Base-by-base conservation (phyloP, 179 eudicot species). In the Silene coronaria region DNA sequence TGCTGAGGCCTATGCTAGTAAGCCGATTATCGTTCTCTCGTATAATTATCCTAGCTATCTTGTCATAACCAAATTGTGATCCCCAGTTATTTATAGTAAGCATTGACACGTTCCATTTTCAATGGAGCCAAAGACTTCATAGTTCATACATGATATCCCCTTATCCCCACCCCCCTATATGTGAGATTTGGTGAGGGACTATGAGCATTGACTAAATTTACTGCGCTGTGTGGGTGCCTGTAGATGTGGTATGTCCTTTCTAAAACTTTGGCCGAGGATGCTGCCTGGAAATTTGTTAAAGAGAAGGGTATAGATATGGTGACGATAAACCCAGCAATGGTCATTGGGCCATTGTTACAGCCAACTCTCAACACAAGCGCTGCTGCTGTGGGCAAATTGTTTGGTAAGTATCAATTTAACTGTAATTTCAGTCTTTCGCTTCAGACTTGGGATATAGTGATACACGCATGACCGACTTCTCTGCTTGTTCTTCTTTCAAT, bases 231-330 rank as follows among this genome's bases (percentile, higher is more conserved):
- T 38, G 38, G 48, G n/a, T 23, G 34, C 32, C 10, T 77, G 9
- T 67, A 84, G 84, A 21, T 70, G 80, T 88, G 91, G 91, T 88
- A 88, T 77, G 68, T 83, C 16, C 87, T 88, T n/a, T 88, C 91
- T 3, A 88, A 86, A 79, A 88, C 89, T 36, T 76, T 88, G 81
- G 89, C 91, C 6, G 89, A 88, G 77, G 91, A 88, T 23, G 87
- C 89, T 71, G 91, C 89, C 21, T 88, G 91, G 91, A 85, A 85
- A 53, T 85, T 86, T 79, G 89, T 79, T 19, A 86, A 85, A 59
- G 88, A 88, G 71, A 88, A 85, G 82, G 84, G 86, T 59, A 81
- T 88, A 63, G 88, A 86, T 69, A 81, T 88, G 89, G 91, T 88
- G 62, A 76, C 89, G 0, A 86, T 88, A 65, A 85, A 86, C 75